Percentiles rank a stretch among this genome's conserved stretches.
Evolutionary conservation across 352 stramenopile species (phyloP).

Genomic region (Pythium diclinum): DNA sequence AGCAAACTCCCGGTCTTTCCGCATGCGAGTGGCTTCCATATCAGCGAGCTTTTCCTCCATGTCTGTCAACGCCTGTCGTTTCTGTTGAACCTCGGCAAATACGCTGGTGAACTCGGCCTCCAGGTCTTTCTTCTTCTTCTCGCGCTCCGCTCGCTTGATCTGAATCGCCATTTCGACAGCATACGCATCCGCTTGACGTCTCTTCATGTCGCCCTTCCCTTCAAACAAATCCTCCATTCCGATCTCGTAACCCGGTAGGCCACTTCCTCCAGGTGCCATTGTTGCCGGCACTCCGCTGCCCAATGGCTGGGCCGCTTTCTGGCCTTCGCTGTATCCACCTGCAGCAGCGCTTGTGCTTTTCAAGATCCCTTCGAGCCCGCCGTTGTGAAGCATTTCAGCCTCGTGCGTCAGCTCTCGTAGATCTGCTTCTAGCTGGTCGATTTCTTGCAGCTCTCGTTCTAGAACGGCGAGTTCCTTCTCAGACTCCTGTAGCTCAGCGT

Average conservation of each 20-base stretch:
- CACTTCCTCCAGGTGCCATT: not conserved
- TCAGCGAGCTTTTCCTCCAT: conserved; percentile 88
- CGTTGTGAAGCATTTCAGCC: conserved; percentile 74
- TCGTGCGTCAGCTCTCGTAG: conserved; percentile 91
- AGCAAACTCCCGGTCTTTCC: conserved; percentile 92
- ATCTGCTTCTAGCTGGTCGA: conserved; percentile 91
- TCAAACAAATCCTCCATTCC: conserved; percentile 52
- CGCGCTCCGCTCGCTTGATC: conserved; percentile 89
- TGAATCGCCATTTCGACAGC: conserved; percentile 92
- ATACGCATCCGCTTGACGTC: conserved; percentile 80
- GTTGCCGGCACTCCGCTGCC: conserved; percentile 42
- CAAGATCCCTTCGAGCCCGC: conserved; percentile 53
- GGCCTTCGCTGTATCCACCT: not conserved
- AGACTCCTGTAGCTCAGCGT: conserved; percentile 87
- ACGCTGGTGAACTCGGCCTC: conserved; percentile 90
- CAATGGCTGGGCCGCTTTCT: conserved; percentile 34
- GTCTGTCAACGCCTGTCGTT: conserved; percentile 70
- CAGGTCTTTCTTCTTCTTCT: conserved; percentile 90
- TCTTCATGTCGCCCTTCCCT: conserved; percentile 38
- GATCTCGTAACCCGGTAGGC: conserved; percentile 38
- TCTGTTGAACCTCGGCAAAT: conserved; percentile 88
- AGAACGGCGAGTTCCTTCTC: conserved; percentile 90
- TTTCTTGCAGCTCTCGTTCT: conserved; percentile 90
- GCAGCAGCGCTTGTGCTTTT: conserved; percentile 22
- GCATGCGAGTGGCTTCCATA: conserved; percentile 90